Percentiles rank a stretch among this genome's conserved stretches.
Evolutionary conservation across 495 filamentous ascomycete species (phyloP).

Genomic region (Jackrogersella multiformis): DNA sequence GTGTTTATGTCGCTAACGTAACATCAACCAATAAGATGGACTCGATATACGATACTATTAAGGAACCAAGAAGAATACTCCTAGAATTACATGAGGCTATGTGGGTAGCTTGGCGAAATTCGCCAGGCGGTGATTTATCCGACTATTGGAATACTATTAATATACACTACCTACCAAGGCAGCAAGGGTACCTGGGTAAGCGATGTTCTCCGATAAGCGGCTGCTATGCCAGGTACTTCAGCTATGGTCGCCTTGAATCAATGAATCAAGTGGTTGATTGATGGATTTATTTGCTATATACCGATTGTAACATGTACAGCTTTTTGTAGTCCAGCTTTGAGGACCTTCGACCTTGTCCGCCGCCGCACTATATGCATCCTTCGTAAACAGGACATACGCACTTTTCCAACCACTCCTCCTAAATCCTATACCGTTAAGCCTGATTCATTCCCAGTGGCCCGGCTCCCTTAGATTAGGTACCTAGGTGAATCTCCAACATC

Average conservation of each 20-base stretch:
- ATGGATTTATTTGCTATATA: neutral
- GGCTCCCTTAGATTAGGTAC: neutral
- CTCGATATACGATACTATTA: neutral
- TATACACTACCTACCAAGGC: too few relatives aligned
- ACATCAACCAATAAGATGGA: neutral
- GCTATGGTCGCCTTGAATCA: too few relatives aligned
- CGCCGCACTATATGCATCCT: neutral
- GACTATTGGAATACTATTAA: too few relatives aligned
- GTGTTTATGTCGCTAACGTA: slow-evolving; percentile 2
- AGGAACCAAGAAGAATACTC: neutral
- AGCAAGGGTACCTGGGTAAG: too few relatives aligned
- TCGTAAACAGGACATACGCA: slow-evolving; percentile 9
- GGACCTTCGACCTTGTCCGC: neutral
- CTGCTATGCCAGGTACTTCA: too few relatives aligned
- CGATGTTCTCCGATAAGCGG: too few relatives aligned
- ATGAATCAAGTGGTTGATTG: neutral
- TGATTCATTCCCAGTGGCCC: neutral
- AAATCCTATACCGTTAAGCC: neutral
- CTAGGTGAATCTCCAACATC: neutral
- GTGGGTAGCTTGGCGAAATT: too few relatives aligned
- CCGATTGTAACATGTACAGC: neutral
- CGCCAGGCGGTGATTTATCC: too few relatives aligned
- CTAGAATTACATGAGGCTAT: neutral
- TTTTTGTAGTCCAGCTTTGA: neutral
- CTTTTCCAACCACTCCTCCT: neutral